Evolutionary conservation across 345 rosid species (phyloP), one percentile per base, ranked within the genome.

Genomic region (Gossypium rotundifolium): DNA sequence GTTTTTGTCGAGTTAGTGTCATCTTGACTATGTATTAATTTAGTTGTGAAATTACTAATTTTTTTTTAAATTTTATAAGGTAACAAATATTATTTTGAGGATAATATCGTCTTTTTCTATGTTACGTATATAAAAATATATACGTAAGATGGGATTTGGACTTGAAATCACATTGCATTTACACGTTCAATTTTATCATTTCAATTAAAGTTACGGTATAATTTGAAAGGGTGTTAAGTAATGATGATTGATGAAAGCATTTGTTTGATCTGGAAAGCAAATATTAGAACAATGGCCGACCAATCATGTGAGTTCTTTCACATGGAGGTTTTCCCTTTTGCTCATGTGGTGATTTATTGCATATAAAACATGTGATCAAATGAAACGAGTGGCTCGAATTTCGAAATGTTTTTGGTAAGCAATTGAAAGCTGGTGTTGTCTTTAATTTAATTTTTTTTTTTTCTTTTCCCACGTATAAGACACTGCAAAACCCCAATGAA

Each of bases 301-400:
- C 81, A 74, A 79, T 75, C 87, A 84, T 77, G 87, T 81, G 85
- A 27, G 5, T 75, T 73, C 84, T 49, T 77, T 76, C 83, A 84
- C 80, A 52, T 79, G 83, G 20, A 40, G 60, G 33, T 77, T 64
- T 7, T 49, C 58, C 68, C 46, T 46, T 59, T 44, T 25, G 55
- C 75, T 23, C 46, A 2, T 11, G 38, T 44, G 11, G 13, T 10
- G 73, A 33, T 63, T 73, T 77, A 55, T 55, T 10, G 55, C 87
- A 81, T 38, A 73, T 48, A 55, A 75, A 81, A 79, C 84, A 84
- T 76, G 83, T 84, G 87, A 75, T 27, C 8, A n/a, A 81, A 81
- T 25, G 1, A 42, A 79, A 77, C 42, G 77, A 70, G 75, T 49
- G 87, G 83, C 78, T 79, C 14, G 25, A 18, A 20, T 48, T 67